Percentiles rank a stretch among this genome's conserved stretches.
Conservation (phyloP, 1,284 basidiomycete species). For the Melampsora larici-populina region DNA sequence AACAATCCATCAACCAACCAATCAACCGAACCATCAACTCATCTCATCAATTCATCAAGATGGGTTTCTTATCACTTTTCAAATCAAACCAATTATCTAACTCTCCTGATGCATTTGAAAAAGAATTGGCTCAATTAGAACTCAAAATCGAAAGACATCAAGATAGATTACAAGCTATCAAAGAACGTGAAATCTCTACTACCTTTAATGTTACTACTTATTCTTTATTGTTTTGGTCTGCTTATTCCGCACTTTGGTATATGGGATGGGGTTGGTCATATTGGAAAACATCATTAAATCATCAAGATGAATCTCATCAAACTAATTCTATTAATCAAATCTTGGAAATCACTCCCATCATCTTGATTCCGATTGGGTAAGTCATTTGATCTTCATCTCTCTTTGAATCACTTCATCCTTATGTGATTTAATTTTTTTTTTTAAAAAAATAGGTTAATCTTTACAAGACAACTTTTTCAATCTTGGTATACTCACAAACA, state of each 20-base stretch:
- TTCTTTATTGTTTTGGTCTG: constrained; percentile 72
- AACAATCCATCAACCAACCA: too few relatives aligned
- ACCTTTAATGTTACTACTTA: constrained; percentile 78
- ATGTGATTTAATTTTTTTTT: too few relatives aligned
- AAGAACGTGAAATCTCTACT: constrained; percentile 67
- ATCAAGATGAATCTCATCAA: not conserved
- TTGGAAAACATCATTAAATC: constrained; percentile 45
- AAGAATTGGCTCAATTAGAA: constrained; percentile 26
- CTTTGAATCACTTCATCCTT: too few relatives aligned
- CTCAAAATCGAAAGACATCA: constrained; percentile 30
- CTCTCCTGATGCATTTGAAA: constrained; percentile 24
- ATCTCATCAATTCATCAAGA: not conserved
- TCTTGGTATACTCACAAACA: constrained; percentile 82
- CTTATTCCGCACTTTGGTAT: constrained; percentile 81
- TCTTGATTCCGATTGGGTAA: constrained; percentile 70
- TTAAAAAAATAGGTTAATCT: constrained; percentile 65
- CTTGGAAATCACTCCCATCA: constrained; percentile 14
- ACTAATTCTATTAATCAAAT: not conserved
- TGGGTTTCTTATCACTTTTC: not conserved
- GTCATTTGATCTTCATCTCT: constrained; percentile 51
- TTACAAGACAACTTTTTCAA: constrained; percentile 75
- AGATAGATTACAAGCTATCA: constrained; percentile 15
- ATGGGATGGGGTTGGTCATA: constrained; percentile 61
- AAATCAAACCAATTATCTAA: not conserved
- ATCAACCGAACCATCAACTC: too few relatives aligned